Conservation (phyloP, 805 yeast genomes). For the Candida patagonica region DNA sequence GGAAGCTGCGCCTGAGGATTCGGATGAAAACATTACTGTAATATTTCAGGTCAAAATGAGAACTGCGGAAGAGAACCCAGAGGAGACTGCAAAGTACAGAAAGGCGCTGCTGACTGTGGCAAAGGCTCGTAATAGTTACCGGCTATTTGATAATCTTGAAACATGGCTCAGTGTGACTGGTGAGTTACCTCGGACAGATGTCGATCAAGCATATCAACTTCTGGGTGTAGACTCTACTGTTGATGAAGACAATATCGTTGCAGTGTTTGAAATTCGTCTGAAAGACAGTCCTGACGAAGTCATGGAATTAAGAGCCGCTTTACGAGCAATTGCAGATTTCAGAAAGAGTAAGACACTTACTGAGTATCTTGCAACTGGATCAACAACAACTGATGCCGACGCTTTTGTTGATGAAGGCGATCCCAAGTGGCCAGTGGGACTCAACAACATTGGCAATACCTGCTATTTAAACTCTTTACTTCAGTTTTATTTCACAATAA, state of each 20-base stretch:
- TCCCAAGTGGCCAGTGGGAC: constrained; percentile 72
- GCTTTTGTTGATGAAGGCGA: constrained; percentile 31
- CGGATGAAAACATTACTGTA: constrained; percentile 47
- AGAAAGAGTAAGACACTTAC: constrained; percentile 47
- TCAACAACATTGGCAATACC: constrained; percentile 91
- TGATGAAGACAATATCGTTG: constrained; percentile 47
- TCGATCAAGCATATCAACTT: constrained; percentile 36
- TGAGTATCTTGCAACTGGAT: constrained; percentile 55
- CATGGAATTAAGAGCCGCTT: constrained; percentile 45
- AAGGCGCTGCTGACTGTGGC: constrained; percentile 26
- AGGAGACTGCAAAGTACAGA: constrained; percentile 9
- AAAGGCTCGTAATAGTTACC: constrained; percentile 19
- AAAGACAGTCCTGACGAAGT: constrained; percentile 40
- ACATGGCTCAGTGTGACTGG: constrained; percentile 6
- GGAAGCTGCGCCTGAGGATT: constrained; percentile 25
- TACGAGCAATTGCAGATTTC: constrained; percentile 45
- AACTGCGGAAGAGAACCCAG: constrained; percentile 30
- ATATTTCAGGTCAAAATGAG: constrained; percentile 59
- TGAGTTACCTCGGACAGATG: constrained; percentile 16
- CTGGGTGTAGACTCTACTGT: constrained; percentile 45
- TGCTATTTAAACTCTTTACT: constrained; percentile 86
- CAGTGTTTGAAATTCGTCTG: constrained; percentile 41
- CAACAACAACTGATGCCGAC: constrained; percentile 25
- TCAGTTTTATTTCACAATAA: constrained; percentile 81
- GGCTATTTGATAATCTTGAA: constrained; percentile 25